Conservation (phyloP, 2,329 filamentous ascomycete species). For the Calonectria honghensis region DNA sequence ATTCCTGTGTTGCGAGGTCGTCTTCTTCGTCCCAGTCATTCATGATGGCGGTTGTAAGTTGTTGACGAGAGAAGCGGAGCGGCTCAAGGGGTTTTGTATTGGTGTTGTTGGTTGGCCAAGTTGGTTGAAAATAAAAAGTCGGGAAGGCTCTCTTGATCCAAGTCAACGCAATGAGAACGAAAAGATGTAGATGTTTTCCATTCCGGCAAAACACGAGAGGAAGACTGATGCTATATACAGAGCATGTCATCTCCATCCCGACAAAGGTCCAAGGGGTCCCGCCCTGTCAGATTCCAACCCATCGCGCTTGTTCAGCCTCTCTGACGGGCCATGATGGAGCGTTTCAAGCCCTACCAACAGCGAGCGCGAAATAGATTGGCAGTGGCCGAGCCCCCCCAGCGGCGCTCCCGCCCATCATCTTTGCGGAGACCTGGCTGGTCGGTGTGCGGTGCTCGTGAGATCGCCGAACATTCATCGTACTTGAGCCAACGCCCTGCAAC, state of each 20-base stretch:
- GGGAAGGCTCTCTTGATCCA: too few relatives aligned
- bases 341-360: conserved; percentile 14
- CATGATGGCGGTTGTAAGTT: conserved; percentile 1
- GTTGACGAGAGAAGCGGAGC: background rate
- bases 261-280: background rate
- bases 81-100: background rate
- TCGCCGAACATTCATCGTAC: background rate
- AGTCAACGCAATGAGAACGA: background rate
- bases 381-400: background rate
- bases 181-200: background rate
- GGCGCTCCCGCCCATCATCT: background rate
- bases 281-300: conserved; percentile 14
- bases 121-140: too few relatives aligned
- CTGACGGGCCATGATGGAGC: background rate
- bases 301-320: conserved; percentile 13
- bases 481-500: background rate
- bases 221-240: conserved; percentile 1
- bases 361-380: background rate
- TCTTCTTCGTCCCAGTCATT: conserved; percentile 9
- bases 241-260: conserved; percentile 6
- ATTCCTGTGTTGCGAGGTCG: background rate
- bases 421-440: background rate
- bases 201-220: background rate
- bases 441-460: background rate
- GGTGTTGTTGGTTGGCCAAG: too few relatives aligned